Percentiles rank a stretch among this genome's conserved stretches.
Evolutionary conservation across 2,329 filamentous ascomycete species (phyloP).

Genomic region (Coniella vitis): DNA sequence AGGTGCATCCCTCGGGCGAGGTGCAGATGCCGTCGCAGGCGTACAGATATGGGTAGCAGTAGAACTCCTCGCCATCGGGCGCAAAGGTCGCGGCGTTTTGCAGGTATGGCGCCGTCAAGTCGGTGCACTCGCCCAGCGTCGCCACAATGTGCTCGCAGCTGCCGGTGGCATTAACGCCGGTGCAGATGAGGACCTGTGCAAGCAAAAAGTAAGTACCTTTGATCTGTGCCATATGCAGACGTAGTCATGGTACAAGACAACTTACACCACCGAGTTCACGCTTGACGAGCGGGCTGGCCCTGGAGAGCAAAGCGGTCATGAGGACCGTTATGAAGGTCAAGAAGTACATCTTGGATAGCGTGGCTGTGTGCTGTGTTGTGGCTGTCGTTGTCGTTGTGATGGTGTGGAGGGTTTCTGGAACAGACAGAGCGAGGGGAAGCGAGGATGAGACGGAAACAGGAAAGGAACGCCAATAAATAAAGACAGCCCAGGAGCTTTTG

Average conservation of each 20-base stretch:
- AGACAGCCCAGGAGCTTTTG: too few relatives aligned
- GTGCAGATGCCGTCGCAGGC: conserved; percentile 38
- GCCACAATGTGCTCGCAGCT: conserved; percentile 38
- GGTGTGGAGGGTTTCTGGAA: too few relatives aligned
- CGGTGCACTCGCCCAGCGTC: conserved; percentile 36
- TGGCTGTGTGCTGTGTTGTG: neutral
- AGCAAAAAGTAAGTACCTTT: neutral
- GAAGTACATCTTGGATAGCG: conserved; percentile 9
- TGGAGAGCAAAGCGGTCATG: conserved; percentile 13
- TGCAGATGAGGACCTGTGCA: conserved; percentile 42
- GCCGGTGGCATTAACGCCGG: conserved; percentile 42
- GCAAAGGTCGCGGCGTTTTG: conserved; percentile 42
- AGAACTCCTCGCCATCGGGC: conserved; percentile 41
- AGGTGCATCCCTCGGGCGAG: conserved; percentile 46
- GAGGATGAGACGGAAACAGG: too few relatives aligned
- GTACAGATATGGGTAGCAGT: conserved; percentile 38
- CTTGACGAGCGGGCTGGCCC: conserved; percentile 28
- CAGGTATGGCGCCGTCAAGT: conserved; percentile 35
- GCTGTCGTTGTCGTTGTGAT: too few relatives aligned
- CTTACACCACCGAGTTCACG: conserved; percentile 42
- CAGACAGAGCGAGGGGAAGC: too few relatives aligned
- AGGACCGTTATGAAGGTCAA: conserved; percentile 1
- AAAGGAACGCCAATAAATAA: too few relatives aligned
- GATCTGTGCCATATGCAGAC: neutral
- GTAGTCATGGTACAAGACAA: conserved; percentile 13